Base-by-base conservation (phyloP, 345 rosid species). In the Rhizophora apiculata region DNA sequence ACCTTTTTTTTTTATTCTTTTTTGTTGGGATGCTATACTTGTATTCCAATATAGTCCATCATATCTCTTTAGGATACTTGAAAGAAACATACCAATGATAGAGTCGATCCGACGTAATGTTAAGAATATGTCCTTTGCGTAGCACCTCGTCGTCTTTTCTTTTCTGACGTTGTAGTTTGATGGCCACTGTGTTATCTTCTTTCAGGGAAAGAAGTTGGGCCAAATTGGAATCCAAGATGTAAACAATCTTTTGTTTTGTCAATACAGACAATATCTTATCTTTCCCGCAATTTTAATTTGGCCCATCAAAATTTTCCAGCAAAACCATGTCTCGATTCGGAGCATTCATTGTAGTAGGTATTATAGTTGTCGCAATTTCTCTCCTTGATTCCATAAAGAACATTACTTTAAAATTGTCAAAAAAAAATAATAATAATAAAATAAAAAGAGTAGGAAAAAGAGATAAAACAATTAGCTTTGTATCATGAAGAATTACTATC, bases 51-150 rank as follows among this genome's bases (percentile, higher is more conserved):
- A 20, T 22, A 31, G 24, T 63, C 52, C 54, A 53, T n/a, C 54
- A 53, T n/a, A 53, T 53, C 31, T 52, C 34, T 22, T 3, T 51
- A 11, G n/a, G 61, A 16, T 36, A 7, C 19, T 22, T 34, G 10
- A 34, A 5, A 16, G 7, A 6, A 0, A 6, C 16, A 24, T 30
- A 32, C 4, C 53, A 13, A 30, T 52, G 62, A 70, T 20, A 70
- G 0, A 53, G 36, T 3, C 3, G 6, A 37, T 70, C 26, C 52
- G 8, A 34, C 1, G 5, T 6, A 6, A 6, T 32, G 36, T 32
- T 32, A 16, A 53, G 46, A 62, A 70, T 70, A 46, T 70, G 49
- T 18, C 67, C 73, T 5, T 10, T 1, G 31, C 62, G 52, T 5
- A 10, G 10, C 2, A 70, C 2, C 20, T 70, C 68, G 20, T 70